Percentiles rank a stretch among this genome's conserved stretches.
phyloP scores from a whole-genome alignment of 768 basidiomycete species.

The Cystobasidium tubakii region DNA sequence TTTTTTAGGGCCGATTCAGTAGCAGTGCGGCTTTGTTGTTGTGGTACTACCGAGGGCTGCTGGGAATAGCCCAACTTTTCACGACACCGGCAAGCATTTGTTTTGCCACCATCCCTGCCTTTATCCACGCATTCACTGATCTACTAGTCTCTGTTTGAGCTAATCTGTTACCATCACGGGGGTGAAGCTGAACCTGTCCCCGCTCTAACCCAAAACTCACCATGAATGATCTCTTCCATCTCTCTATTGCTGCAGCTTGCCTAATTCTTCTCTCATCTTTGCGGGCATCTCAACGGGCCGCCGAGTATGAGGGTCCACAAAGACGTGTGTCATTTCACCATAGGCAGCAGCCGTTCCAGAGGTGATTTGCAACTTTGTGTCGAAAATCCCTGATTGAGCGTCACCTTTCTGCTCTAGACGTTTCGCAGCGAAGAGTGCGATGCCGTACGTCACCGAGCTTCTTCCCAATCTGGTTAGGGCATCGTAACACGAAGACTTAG shows the following conservation, averaged over 20 bases:
- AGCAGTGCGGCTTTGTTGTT: not conserved
- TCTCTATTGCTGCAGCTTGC: slow-evolving; percentile 48
- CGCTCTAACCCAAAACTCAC: no score
- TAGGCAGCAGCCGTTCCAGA: slow-evolving; percentile 51
- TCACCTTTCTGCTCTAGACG: slow-evolving; percentile 52
- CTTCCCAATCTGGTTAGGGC: slow-evolving; percentile 54
- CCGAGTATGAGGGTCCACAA: slow-evolving; percentile 61
- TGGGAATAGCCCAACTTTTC: no score
- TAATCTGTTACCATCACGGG: no score
- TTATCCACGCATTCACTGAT: no score
- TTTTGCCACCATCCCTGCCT: no score
- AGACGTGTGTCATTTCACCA: slow-evolving; percentile 73
- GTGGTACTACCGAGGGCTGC: not conserved
- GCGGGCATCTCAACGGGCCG: slow-evolving; percentile 56
- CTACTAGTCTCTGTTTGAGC: no score
- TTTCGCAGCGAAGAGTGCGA: slow-evolving; percentile 64
- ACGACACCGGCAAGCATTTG: no score
- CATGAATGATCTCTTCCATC: no score
- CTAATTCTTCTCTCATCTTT: slow-evolving; percentile 54
- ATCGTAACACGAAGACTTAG: no score
- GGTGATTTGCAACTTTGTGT: not conserved
- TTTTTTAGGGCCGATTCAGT: not conserved
- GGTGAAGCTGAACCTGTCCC: no score
- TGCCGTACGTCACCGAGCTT: slow-evolving; percentile 72
- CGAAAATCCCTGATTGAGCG: not conserved